Conservation (phyloP, 306 rosid species). For the Hippophae tibetana region DNA sequence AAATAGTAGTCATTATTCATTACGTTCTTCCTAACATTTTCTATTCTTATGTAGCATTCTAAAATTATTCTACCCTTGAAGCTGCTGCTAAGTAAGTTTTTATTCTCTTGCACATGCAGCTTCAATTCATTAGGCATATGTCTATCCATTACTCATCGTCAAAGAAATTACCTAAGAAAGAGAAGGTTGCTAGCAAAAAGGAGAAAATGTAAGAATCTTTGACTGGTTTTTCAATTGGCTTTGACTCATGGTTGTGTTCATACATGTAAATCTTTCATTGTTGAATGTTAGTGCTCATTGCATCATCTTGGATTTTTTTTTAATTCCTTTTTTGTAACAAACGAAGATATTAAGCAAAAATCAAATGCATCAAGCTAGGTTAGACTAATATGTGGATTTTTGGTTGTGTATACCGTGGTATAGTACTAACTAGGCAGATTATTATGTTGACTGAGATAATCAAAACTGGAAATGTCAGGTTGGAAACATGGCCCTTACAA, state of each 20-base stretch:
- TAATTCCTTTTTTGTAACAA: too few species aligned
- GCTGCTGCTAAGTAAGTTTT: not conserved
- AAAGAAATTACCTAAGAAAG: constrained; percentile 21
- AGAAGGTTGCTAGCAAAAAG: constrained; percentile 15
- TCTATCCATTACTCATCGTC: constrained; percentile 30
- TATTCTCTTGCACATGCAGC: constrained; percentile 22
- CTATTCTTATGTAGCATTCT: not conserved
- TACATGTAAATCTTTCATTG: not conserved
- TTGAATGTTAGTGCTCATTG: not conserved
- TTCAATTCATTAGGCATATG: constrained; percentile 42
- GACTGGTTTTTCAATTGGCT: not conserved
- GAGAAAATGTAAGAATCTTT: constrained; percentile 21
- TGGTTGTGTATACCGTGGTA: too few species aligned
- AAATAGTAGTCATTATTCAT: not conserved
- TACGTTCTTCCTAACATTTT: not conserved
- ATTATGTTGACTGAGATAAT: too few species aligned
- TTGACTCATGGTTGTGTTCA: not conserved
- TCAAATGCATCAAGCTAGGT: too few species aligned
- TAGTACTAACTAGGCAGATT: too few species aligned
- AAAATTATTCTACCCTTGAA: not conserved
- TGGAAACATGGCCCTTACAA: too few species aligned
- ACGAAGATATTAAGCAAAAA: too few species aligned
- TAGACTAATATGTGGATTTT: too few species aligned
- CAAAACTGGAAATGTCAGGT: too few species aligned
- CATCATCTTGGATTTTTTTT: not conserved